phyloP scores from a whole-genome alignment of 345 rosid genomes.

The Excoecaria cochinchinensis region DNA sequence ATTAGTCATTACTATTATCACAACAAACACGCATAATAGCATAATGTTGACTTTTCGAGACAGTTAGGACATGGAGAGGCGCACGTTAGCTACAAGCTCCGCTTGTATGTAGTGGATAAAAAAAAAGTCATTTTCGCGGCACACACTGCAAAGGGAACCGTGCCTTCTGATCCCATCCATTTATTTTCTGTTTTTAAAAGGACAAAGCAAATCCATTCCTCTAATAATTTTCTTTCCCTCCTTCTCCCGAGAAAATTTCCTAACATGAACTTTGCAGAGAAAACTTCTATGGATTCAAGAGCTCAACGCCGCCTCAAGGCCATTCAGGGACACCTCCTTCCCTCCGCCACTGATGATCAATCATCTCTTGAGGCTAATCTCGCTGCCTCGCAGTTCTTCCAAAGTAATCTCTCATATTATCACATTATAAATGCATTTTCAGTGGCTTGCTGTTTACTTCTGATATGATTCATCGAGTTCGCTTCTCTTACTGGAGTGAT shows the following conservation, averaged over 20 bases:
- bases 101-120: no score
- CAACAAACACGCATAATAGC: no score
- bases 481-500: neutral
- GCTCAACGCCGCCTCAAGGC: slow-evolving; percentile 66
- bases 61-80: no score
- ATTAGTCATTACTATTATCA: no score
- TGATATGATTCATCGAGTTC: neutral
- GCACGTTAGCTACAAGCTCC: no score
- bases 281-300: slow-evolving; percentile 35
- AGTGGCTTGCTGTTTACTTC: neutral
- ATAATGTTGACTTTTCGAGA: no score
- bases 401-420: slow-evolving; percentile 25
- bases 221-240: neutral
- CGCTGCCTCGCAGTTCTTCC: slow-evolving; percentile 45
- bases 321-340: slow-evolving; percentile 53
- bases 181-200: neutral
- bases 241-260: slow-evolving; percentile 17
- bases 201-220: neutral
- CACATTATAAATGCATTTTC: neutral
- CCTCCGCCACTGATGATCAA: slow-evolving; percentile 24
- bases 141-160: neutral
- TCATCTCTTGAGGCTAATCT: slow-evolving; percentile 32
- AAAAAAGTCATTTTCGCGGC: no score
- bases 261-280: slow-evolving; percentile 12
- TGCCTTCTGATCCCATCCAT: neutral